Evolutionary conservation across 352 stramenopile species (phyloP).

Genomic region (Nothophytophthora sp.): DNA sequence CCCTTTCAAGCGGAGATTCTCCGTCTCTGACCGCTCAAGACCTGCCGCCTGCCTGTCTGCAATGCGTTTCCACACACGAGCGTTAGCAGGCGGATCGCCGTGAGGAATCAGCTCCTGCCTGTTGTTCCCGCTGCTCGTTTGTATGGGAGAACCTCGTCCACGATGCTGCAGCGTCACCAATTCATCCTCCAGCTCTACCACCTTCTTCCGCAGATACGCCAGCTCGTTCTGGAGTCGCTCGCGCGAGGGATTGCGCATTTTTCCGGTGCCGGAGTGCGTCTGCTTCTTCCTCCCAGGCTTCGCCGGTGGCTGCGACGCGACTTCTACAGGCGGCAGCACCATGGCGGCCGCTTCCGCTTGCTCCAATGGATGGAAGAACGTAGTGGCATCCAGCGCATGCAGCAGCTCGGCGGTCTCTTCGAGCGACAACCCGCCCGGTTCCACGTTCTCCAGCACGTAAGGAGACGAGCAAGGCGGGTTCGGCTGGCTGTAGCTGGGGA

Average conservation of each 20-base stretch:
- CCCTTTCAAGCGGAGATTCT: constrained; percentile 43
- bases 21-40: constrained; percentile 31
- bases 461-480: too few species aligned
- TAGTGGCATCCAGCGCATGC: constrained; percentile 23
- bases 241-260: constrained; percentile 45
- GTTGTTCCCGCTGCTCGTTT: neutral
- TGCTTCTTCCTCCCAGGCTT: constrained; percentile 19
- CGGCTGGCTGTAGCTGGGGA: constrained; percentile 11
- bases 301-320: constrained; percentile 3
- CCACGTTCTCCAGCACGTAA: neutral
- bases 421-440: constrained; percentile 18
- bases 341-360: neutral
- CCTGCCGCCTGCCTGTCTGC: constrained; percentile 43
- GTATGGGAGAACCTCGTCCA: neutral
- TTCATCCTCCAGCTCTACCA: constrained; percentile 44
- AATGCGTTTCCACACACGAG: constrained; percentile 49
- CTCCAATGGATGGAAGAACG: constrained; percentile 1
- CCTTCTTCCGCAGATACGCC: constrained; percentile 37
- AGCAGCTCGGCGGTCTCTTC: constrained; percentile 35
- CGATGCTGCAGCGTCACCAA: constrained; percentile 26
- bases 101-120: too few species aligned
- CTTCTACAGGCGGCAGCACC: neutral
- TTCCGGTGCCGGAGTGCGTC: constrained; percentile 11
- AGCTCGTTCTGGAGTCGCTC: constrained; percentile 54
- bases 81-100: constrained; percentile 13